Conservation (phyloP, 2,329 filamentous ascomycete species). For the Cercospora beticola region DNA sequence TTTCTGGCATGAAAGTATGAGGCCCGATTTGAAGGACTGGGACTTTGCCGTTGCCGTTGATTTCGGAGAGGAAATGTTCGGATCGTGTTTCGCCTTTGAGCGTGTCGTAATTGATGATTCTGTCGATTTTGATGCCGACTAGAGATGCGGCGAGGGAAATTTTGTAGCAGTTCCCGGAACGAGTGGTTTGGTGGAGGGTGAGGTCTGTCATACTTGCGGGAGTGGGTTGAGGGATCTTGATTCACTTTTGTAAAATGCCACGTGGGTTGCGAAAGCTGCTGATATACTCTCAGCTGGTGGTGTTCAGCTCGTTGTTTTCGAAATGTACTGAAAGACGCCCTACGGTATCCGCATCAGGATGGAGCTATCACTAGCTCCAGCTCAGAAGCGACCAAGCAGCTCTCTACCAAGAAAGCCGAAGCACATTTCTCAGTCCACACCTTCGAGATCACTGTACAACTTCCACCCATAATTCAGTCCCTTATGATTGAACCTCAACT, state of each 20-base stretch:
- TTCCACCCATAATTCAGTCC: conserved; percentile 28
- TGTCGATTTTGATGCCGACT: conserved; percentile 8
- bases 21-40: conserved; percentile 21
- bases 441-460: conserved; percentile 33
- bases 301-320: too few relatives aligned
- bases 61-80: conserved; percentile 10
- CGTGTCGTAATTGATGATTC: conserved; percentile 15
- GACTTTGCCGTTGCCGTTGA: conserved; percentile 21
- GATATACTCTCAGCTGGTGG: too few relatives aligned
- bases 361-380: neutral
- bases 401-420: neutral
- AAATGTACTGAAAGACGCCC: neutral
- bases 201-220: conserved; percentile 11
- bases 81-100: conserved; percentile 18
- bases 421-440: conserved; percentile 13
- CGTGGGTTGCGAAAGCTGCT: too few relatives aligned
- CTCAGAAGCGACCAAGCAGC: neutral
- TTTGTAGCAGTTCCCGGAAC: conserved; percentile 25
- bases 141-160: conserved; percentile 18
- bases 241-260: too few relatives aligned
- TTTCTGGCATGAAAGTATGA: conserved; percentile 20
- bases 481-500: conserved; percentile 27
- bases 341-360: neutral
- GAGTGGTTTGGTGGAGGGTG: conserved; percentile 16
- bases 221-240: too few relatives aligned